phyloP scores from a whole-genome alignment of 2,329 filamentous ascomycete species.

The Raffaelea deltoideospora region DNA sequence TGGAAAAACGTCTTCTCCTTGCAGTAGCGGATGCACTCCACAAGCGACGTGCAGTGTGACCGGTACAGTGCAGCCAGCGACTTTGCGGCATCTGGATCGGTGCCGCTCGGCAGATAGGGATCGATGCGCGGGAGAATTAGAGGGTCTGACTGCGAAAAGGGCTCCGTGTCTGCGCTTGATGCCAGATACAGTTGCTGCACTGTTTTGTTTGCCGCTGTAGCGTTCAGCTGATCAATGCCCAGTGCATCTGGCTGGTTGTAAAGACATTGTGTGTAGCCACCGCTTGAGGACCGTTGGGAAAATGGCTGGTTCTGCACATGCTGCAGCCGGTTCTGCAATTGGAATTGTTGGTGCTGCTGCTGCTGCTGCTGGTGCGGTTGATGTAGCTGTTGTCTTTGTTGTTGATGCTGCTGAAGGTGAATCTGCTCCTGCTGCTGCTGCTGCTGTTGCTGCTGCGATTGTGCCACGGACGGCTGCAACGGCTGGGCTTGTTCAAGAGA shows the following conservation, averaged over 20 bases:
- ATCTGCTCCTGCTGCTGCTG: constrained; percentile 4
- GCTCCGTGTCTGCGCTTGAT: constrained; percentile 33
- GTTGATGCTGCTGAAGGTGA: constrained; percentile 13
- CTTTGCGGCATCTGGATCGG: constrained; percentile 74
- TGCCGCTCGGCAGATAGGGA: constrained; percentile 62
- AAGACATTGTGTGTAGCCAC: constrained; percentile 29
- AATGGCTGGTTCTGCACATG: not conserved
- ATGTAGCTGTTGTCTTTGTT: constrained; percentile 11
- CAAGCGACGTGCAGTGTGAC: constrained; percentile 86
- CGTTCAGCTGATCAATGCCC: constrained; percentile 42
- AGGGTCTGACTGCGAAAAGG: constrained; percentile 48
- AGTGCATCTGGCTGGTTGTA: constrained; percentile 44
- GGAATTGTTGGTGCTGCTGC: not conserved
- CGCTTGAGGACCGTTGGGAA: not conserved
- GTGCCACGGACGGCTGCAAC: not conserved
- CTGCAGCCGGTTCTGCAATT: constrained; percentile 1
- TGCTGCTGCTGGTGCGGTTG: not conserved
- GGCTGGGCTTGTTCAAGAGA: not conserved
- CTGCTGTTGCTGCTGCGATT: constrained; percentile 2
- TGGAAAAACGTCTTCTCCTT: constrained; percentile 96
- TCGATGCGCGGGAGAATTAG: constrained; percentile 77
- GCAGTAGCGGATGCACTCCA: constrained; percentile 91
- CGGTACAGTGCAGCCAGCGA: constrained; percentile 79
- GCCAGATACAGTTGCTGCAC: constrained; percentile 45
- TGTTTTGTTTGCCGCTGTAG: constrained; percentile 42